A percentile compares a stretch with the other conserved stretches of the same genome.
Conservation (phyloP, 1,139 yeast genomes). For the Magnusiomyces tetraspermus region DNA sequence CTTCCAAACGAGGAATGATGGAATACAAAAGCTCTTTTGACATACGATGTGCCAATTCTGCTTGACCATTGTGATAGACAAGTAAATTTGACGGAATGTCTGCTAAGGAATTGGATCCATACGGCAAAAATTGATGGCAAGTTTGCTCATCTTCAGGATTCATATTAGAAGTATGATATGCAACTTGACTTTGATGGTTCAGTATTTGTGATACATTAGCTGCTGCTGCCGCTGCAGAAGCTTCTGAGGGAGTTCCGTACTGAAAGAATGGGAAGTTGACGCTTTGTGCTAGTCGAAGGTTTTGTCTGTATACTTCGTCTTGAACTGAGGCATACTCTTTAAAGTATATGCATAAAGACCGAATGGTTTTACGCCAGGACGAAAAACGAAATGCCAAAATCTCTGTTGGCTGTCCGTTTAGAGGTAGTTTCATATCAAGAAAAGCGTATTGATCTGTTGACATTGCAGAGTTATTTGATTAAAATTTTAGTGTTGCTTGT, state of each 20-base stretch:
- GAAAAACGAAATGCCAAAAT: constrained; percentile 72
- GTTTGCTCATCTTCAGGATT: constrained; percentile 23
- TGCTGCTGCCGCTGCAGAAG: constrained; percentile 15
- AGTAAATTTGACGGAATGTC: constrained; percentile 67
- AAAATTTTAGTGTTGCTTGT: no score
- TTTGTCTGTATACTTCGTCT: constrained; percentile 80
- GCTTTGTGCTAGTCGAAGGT: constrained; percentile 70
- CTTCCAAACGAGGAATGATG: constrained; percentile 78
- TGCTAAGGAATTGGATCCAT: constrained; percentile 73
- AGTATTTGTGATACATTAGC: constrained; percentile 11
- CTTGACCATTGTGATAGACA: constrained; percentile 66
- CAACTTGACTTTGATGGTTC: constrained; percentile 8
- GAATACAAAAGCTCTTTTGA: constrained; percentile 60
- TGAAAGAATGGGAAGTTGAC: constrained; percentile 47
- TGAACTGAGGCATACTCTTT: constrained; percentile 75
- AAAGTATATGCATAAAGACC: constrained; percentile 63
- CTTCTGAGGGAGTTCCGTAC: constrained; percentile 23
- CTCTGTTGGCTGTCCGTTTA: constrained; percentile 69
- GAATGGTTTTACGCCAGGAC: constrained; percentile 76
- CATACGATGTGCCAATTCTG: constrained; percentile 53
- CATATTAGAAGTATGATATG: constrained; percentile 12
- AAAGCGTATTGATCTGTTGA: neutral
- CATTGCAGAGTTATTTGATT: neutral
- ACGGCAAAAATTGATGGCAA: constrained; percentile 52
- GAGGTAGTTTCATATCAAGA: constrained; percentile 33